Evolutionary conservation across 805 yeast genomes (phyloP).

Genomic region (Hanseniaspora clermontiae): DNA sequence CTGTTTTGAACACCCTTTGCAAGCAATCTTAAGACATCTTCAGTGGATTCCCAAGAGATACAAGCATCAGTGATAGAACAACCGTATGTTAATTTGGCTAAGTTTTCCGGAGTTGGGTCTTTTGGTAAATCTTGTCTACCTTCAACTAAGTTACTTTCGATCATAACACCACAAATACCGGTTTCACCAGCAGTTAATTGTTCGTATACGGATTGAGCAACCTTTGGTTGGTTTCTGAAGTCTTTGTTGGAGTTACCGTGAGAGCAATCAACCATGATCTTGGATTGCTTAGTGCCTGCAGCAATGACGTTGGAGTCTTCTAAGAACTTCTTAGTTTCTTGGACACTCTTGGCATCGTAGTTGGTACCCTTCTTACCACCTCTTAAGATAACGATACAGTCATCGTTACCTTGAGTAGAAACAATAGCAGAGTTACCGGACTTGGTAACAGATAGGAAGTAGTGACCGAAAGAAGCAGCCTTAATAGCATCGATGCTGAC

Average conservation of each 20-base stretch:
- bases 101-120: constrained; percentile 36
- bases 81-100: constrained; percentile 66
- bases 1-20: constrained; percentile 76
- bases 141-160: constrained; percentile 80
- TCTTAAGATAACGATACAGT: constrained; percentile 81
- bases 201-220: constrained; percentile 61
- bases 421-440: constrained; percentile 94
- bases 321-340: constrained; percentile 50
- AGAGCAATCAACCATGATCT: constrained; percentile 94
- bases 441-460: constrained; percentile 86
- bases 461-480: constrained; percentile 87
- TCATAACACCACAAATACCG: constrained; percentile 85
- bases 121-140: constrained; percentile 84
- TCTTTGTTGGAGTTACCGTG: constrained; percentile 92
- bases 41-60: constrained; percentile 85
- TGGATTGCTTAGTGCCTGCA: constrained; percentile 35
- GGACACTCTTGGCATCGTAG: constrained; percentile 64
- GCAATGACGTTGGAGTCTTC: constrained; percentile 37
- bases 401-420: constrained; percentile 86
- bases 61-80: constrained; percentile 96
- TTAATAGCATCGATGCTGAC: constrained; percentile 91
- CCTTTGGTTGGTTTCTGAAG: constrained; percentile 86
- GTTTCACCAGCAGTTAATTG: constrained; percentile 68
- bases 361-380: constrained; percentile 94
- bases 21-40: constrained; percentile 59